These are phyloP conservation scores for Thyridium curvatum DNA, from an alignment of 2,329 filamentous ascomycete genomes.

Conservation along the genomic window DNA sequence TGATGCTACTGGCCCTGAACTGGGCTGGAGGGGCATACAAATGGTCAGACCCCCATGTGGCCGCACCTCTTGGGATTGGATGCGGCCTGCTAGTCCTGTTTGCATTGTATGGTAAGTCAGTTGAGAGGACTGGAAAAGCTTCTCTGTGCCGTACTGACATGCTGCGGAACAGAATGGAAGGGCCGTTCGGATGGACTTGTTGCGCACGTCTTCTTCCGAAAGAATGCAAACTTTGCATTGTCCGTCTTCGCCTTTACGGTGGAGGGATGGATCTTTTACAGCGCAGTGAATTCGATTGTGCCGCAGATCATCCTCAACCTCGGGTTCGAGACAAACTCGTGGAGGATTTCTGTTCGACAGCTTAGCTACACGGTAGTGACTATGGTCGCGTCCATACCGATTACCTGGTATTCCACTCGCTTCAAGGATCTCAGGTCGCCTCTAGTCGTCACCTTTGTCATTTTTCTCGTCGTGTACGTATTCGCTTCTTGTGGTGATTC, in stretches of 20 bases:
- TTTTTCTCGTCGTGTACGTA: constrained; percentile 40
- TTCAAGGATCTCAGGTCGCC: constrained; percentile 42
- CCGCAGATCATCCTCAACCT: constrained; percentile 42
- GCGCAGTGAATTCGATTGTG: constrained; percentile 43
- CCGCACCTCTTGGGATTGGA: constrained; percentile 32
- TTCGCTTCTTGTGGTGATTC: background rate
- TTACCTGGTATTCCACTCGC: constrained; percentile 38
- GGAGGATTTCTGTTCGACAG: constrained; percentile 41
- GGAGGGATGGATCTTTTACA: constrained; percentile 54
- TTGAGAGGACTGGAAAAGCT: background rate
- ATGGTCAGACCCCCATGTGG: constrained; percentile 31
- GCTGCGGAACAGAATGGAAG: constrained; percentile 40
- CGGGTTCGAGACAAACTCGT: constrained; percentile 38
- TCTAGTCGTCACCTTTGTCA: constrained; percentile 35
- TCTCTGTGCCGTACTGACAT: background rate
- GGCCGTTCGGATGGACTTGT: constrained; percentile 46
- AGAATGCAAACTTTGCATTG: constrained; percentile 47
- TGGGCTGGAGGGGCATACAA: constrained; percentile 36
- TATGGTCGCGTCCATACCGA: constrained; percentile 32
- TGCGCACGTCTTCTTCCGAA: constrained; percentile 48
- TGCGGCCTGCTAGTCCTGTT: constrained; percentile 32
- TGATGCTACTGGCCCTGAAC: constrained; percentile 37
- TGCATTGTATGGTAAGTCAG: constrained; percentile 27
- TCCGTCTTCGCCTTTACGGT: constrained; percentile 50
- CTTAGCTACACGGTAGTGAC: constrained; percentile 33